These are phyloP conservation scores for Saccharomyces hybrid DNA, from an alignment of 1,139 yeast species.

Conservation along the genomic window DNA sequence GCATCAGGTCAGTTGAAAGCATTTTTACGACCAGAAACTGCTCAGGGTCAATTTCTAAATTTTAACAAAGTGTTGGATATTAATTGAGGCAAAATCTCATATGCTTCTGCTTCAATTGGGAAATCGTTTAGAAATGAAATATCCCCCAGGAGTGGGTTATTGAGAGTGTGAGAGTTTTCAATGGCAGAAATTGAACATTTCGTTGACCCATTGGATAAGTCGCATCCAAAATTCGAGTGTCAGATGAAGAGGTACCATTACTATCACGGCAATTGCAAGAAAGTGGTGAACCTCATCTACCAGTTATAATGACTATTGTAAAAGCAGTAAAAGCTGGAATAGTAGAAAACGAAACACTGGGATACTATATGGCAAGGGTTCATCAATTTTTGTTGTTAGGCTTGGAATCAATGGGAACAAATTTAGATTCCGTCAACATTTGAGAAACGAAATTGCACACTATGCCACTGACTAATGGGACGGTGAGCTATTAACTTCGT, in stretches of 20 bases:
- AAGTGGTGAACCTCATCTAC: conserved; percentile 66
- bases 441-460: conserved; percentile 99
- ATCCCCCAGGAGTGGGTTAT: conserved; percentile 94
- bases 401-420: conserved; percentile 83
- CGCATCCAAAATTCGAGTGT: conserved; percentile 72
- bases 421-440: conserved; percentile 96
- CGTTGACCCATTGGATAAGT: conserved; percentile 86
- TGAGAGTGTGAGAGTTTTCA: conserved; percentile 95
- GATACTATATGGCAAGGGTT: conserved; percentile 93
- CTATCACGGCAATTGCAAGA: conserved; percentile 83
- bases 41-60: conserved; percentile 98
- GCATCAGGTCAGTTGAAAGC: conserved; percentile 97
- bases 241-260: conserved; percentile 64
- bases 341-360: conserved; percentile 95
- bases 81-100: conserved; percentile 95
- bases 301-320: conserved; percentile 58
- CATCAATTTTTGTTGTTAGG: conserved; percentile 64
- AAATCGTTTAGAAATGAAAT: conserved; percentile 98
- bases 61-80: conserved; percentile 87
- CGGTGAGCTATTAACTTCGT: conserved; percentile 91
- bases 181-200: conserved; percentile 99
- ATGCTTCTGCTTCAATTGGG: conserved; percentile 98
- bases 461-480: conserved; percentile 99
- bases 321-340: conserved; percentile 82
- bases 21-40: conserved; percentile 96